phyloP scores from a whole-genome alignment of 169 alveolate genomes.

The Eimeria praecox region DNA sequence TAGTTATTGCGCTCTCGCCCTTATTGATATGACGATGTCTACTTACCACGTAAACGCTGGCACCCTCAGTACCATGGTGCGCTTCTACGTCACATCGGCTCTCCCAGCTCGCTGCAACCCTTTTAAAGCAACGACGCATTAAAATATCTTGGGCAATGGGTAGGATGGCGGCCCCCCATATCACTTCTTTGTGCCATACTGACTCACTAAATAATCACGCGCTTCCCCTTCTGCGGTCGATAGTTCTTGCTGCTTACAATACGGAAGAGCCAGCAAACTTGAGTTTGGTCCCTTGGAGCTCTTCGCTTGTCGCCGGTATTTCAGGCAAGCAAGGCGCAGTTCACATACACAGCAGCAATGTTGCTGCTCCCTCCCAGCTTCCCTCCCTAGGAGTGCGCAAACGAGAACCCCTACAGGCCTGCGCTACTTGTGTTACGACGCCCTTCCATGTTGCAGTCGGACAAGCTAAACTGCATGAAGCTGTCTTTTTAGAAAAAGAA shows the following conservation, averaged over 20 bases:
- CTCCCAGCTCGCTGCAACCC: background rate
- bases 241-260: background rate
- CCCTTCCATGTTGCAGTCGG: background rate
- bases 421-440: background rate
- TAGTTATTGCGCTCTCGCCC: background rate
- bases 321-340: background rate
- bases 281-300: background rate
- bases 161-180: background rate
- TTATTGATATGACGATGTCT: background rate
- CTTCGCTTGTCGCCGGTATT: background rate
- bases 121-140: background rate
- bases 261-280: background rate
- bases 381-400: background rate
- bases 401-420: background rate
- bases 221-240: background rate
- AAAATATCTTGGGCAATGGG: background rate
- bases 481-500: no score
- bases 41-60: background rate
- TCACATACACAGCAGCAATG: background rate
- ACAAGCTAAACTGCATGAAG: background rate
- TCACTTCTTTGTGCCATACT: background rate
- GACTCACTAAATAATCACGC: background rate
- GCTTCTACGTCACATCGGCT: background rate
- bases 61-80: background rate
- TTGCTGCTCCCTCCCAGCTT: background rate